A percentile compares a stretch with the other conserved stretches of the same genome.
Conservation (phyloP, 2,329 filamentous ascomycete species). For the Akanthomyces uredinophilus region DNA sequence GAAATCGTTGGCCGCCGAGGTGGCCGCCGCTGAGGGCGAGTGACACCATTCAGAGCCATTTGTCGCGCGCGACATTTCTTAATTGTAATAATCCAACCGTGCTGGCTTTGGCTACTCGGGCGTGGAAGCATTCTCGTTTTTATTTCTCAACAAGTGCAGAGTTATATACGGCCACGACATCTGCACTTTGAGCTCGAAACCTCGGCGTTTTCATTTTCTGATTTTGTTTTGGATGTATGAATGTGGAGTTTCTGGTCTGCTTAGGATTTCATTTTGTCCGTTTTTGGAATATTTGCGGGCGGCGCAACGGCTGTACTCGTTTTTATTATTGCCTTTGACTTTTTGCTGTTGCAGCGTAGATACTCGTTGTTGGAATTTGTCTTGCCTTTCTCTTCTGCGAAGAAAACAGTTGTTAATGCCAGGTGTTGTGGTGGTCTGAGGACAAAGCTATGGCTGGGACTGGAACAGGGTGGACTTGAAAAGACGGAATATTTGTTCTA, state of each 20-base stretch:
- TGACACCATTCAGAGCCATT: not conserved
- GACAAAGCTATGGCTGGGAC: not conserved
- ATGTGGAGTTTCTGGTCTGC: not conserved
- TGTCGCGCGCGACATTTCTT: too few relatives aligned
- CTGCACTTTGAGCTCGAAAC: not conserved
- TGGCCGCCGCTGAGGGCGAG: conserved; percentile 15
- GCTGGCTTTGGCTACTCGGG: not conserved
- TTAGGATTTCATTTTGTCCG: not conserved
- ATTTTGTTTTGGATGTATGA: not conserved
- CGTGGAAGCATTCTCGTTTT: not conserved
- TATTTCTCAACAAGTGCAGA: not conserved
- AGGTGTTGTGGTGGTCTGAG: not conserved
- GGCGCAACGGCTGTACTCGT: not conserved
- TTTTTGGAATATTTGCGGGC: not conserved
- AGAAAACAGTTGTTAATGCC: not conserved
- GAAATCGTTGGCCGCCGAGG: conserved; percentile 50
- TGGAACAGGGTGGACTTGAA: not conserved
- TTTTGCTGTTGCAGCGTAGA: conserved; percentile 6
- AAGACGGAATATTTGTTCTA: not conserved
- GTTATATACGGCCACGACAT: not conserved
- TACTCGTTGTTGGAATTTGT: not conserved
- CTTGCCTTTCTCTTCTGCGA: not conserved
- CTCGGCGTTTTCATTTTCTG: not conserved
- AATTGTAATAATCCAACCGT: not conserved
- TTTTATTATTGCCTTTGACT: not conserved